Evolutionary conservation across 163 green algal genomes (phyloP), one percentile per base, ranked within the genome.

Genomic region (Scenedesmus sp.): DNA sequence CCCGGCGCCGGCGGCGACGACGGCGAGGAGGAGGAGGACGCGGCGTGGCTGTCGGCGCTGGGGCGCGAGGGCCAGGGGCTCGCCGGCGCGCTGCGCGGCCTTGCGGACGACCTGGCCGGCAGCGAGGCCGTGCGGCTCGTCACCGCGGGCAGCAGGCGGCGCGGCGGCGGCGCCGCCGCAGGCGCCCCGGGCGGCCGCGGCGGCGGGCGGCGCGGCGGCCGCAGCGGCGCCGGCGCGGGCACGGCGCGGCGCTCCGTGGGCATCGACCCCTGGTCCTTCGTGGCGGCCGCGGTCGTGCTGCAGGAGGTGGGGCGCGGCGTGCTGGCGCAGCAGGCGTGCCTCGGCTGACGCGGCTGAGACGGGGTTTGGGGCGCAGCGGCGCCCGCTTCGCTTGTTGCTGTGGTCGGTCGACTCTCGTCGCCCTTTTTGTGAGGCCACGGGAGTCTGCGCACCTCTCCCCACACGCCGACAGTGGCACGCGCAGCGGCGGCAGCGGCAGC

Each of bases 231-330:
- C 57, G 34, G 5, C 22, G 7, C n/a, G 6, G 36, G 62, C 1
- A 39, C 34, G 10, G 36, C 5, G 4, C 20, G 20, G 62, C 62
- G 42, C 39, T n/a, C n/a, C n/a, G 3, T 67, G n/a, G 69, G 69
- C 22, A 29, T 77, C 2, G 69, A 77, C 39, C 69, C 69, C 14
- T 77, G 69, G 69, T 45, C 69, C 14, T 77, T 76, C 67, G 69
- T 77, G 29, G 69, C 69, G 24, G 33, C 54, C 47, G 69, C 69
- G 45, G 69, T 77, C 34, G 53, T 77, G 39, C 18, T 77, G 69
- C 69, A 69, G 54, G 69, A 77, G 26, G 28, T 77, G 24, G 58
- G n/a, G 1, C 29, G 14, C 6, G 69, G 42, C 14, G 10, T 76
- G 51, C 29, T 53, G 33, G 11, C 51, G 29, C n/a, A 20, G 26